These are phyloP conservation scores for Gaultheria prostrata DNA, from an alignment of 148 eudicot genomes.

Conservation along the genomic window DNA sequence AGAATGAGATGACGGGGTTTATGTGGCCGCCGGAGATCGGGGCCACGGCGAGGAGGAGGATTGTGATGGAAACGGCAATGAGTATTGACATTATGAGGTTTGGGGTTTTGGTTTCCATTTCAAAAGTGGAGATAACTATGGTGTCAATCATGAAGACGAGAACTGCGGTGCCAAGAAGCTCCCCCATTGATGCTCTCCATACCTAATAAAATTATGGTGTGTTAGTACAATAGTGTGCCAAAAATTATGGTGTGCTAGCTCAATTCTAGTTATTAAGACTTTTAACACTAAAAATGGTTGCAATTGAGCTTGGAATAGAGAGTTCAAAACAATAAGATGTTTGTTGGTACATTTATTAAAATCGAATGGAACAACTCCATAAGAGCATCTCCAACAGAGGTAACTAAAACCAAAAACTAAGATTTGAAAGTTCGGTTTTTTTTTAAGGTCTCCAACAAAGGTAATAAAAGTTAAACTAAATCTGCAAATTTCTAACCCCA, in stretches of 20 bases:
- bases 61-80: constrained; percentile 24
- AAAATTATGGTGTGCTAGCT: not conserved
- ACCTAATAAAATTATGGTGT: constrained; percentile 19
- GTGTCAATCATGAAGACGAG: constrained; percentile 44
- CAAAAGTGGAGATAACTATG: constrained; percentile 34
- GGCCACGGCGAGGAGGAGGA: constrained; percentile 32
- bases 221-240: not conserved
- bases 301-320: no score
- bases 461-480: no score
- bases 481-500: no score
- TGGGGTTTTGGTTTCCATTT: constrained; percentile 27
- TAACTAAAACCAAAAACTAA: no score
- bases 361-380: no score
- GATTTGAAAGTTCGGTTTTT: no score
- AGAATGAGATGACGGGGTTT: constrained; percentile 43
- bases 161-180: constrained; percentile 40
- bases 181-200: constrained; percentile 46
- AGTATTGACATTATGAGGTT: constrained; percentile 32
- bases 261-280: no score
- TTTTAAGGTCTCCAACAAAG: no score
- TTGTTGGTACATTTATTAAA: no score
- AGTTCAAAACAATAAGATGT: no score
- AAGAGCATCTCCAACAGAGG: no score
- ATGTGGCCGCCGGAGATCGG: constrained; percentile 51
- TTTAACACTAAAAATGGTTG: no score